Percentiles rank a stretch among this genome's conserved stretches.
Evolutionary conservation across 1,284 basidiomycete genomes (phyloP).

Genomic region (Ceratobasidium sp.): DNA sequence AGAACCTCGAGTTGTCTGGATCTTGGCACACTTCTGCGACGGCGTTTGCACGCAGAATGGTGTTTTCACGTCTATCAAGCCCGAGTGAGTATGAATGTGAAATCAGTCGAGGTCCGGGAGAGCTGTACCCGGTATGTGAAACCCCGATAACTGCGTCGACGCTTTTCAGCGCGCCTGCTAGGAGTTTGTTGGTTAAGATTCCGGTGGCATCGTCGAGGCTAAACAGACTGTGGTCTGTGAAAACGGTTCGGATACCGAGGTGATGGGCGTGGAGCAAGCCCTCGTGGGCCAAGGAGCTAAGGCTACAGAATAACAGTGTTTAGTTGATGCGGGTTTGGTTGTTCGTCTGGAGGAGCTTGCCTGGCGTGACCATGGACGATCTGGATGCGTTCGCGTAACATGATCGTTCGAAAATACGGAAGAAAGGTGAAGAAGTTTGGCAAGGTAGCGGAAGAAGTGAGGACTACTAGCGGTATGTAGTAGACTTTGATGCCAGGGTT

Average conservation of each 20-base stretch:
- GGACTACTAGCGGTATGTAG: constrained; percentile 88
- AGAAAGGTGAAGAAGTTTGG: constrained; percentile 95
- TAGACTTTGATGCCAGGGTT: constrained; percentile 91
- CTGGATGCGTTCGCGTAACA: constrained; percentile 87
- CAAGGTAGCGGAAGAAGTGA: constrained; percentile 90
- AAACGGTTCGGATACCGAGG: constrained; percentile 86
- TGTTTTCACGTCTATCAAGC: constrained; percentile 84
- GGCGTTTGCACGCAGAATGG: constrained; percentile 77
- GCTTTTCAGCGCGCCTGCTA: constrained; percentile 86
- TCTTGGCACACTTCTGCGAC: constrained; percentile 60
- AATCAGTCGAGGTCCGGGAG: neutral
- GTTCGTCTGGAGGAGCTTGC: neutral
- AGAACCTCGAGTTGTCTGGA: constrained; percentile 66
- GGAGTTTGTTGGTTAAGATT: constrained; percentile 95
- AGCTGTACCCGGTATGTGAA: constrained; percentile 89
- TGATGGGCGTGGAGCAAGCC: constrained; percentile 88
- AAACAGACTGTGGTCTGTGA: constrained; percentile 97
- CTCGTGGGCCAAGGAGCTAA: constrained; percentile 92
- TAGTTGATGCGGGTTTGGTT: neutral
- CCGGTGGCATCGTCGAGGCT: constrained; percentile 96
- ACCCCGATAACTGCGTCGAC: constrained; percentile 96
- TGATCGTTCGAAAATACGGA: constrained; percentile 89
- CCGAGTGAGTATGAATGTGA: neutral
- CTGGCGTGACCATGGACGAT: constrained; percentile 92
- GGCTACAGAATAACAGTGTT: constrained; percentile 53